A percentile compares a stretch with the other conserved stretches of the same genome.
Evolutionary conservation across 805 yeast genomes (phyloP).

Genomic region (Metschnikowia anglica): DNA sequence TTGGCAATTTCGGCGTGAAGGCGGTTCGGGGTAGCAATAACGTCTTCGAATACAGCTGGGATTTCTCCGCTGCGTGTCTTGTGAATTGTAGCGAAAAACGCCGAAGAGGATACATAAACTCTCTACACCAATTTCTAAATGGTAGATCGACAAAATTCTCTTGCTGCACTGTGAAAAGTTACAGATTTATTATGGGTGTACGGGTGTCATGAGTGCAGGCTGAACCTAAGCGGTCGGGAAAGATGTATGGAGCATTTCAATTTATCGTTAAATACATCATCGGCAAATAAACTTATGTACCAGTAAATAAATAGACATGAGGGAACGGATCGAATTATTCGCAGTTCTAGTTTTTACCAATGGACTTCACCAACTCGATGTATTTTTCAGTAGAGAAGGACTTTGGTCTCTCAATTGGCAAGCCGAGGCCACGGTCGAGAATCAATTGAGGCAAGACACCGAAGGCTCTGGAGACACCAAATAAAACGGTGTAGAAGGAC

Average conservation of each 20-base stretch:
- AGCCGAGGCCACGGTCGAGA: slow-evolving; percentile 73
- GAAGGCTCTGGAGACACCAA: slow-evolving; percentile 78
- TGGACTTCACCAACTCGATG: slow-evolving; percentile 26
- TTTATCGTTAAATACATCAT: slow-evolving; percentile 14
- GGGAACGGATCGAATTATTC: slow-evolving; percentile 2
- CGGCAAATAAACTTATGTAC: slow-evolving; percentile 11
- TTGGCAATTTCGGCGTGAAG: slow-evolving; percentile 54
- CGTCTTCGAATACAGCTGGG: slow-evolving; percentile 46
- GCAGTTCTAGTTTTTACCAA: slow-evolving; percentile 20
- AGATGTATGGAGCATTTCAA: neutral
- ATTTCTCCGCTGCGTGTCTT: slow-evolving; percentile 3
- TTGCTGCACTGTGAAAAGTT: neutral
- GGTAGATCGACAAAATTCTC: neutral
- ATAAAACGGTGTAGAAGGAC: slow-evolving; percentile 74
- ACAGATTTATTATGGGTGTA: neutral
- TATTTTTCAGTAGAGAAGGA: slow-evolving; percentile 34
- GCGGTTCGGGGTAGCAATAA: slow-evolving; percentile 65
- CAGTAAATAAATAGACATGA: slow-evolving; percentile 19
- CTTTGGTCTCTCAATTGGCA: slow-evolving; percentile 83
- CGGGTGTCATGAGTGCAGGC: neutral
- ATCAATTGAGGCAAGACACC: slow-evolving; percentile 79
- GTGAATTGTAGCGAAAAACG: slow-evolving; percentile 9
- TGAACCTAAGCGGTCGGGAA: too few species aligned
- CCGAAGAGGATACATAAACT: slow-evolving; percentile 5
- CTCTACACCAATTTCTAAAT: too few species aligned